Evolutionary conservation across 1,284 basidiomycete genomes (phyloP).

Genomic region (Fomitopsis betulina): DNA sequence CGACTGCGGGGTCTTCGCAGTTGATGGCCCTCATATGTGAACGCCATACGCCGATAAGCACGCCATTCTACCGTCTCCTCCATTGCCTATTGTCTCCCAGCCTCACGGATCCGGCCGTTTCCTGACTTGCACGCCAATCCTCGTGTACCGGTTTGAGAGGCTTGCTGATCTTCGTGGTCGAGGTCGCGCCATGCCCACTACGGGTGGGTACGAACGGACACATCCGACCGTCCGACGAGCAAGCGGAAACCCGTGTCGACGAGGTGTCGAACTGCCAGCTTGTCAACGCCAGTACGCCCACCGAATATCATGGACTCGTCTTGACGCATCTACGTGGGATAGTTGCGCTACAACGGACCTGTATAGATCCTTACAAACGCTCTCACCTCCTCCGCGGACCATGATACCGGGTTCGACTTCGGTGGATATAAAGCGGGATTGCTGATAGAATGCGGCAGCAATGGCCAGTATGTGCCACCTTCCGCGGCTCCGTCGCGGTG

Average conservation of each 20-base stretch:
- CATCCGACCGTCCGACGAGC: not conserved
- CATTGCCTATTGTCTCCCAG: not conserved
- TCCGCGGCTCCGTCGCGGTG: no score
- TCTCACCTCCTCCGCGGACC: not conserved
- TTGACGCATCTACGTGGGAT: not conserved
- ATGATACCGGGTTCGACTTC: not conserved
- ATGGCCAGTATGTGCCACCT: no score
- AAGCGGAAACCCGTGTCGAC: not conserved
- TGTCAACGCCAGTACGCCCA: not conserved
- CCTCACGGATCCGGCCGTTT: conserved; percentile 1
- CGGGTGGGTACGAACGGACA: not conserved
- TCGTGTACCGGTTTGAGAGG: not conserved
- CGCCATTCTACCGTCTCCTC: not conserved
- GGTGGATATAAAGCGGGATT: not conserved
- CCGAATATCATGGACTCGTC: not conserved
- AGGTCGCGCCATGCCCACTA: not conserved
- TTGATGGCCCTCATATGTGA: not conserved
- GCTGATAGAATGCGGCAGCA: not conserved
- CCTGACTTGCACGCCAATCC: not conserved
- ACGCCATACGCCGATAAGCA: conserved; percentile 1
- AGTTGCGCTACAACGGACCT: not conserved
- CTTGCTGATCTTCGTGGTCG: not conserved
- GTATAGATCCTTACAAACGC: not conserved
- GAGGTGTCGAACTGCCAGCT: not conserved
- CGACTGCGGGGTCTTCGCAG: not conserved